Evolutionary conservation across 2,329 filamentous ascomycete species (phyloP), one percentile per base, ranked within the genome.

Genomic region (Catunica adiposa): DNA sequence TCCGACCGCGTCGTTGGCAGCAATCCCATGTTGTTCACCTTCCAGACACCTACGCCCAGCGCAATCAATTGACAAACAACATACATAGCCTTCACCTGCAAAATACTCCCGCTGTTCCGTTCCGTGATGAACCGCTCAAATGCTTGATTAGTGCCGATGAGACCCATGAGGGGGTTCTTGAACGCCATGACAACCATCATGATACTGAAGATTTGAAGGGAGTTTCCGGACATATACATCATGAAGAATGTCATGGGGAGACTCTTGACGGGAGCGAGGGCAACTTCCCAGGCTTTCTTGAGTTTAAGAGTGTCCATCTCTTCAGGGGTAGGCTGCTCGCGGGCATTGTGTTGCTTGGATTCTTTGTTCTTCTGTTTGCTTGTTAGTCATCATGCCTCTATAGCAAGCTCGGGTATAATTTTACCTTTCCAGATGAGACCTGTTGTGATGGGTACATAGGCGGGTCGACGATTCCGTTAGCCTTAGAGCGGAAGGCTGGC

Each of bases 181-280:
- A 98, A 98, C 48, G 94, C 83, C 85, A 96, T 97, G 64, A 90
- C 89, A 17, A 97, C 90, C 89, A 97, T 98, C 88, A 97, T 97
- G 70, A 98, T 97, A 70, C 86, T 94, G 74, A 98, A 98, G 62
- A 98, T 97, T 68, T 98, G 92, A 50, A 98, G 79, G 59, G 87
- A 89, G 72, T 97, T 98, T 64, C 92, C 92, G 31, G 90, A 94
- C 92, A 98, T 98, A 77, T 98, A 98, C 89, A 97, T 97, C 83
- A 96, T 96, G 68, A 98, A 90, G 60, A 84, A 89, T 57, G 94
- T 97, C 92, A 98, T 98, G 58, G 92, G 92, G 50, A 98, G 76
- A 66, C 84, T 83, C 73, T 98, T 98, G 60, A 92, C 84, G 0
- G 92, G 92, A 1, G 84, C 90, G 51, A 98, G 80, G 44, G 92